A percentile compares a stretch with the other conserved stretches of the same genome.
Conservation (phyloP, 2,329 filamentous ascomycete genomes). For the Chaetomium strumarium region DNA sequence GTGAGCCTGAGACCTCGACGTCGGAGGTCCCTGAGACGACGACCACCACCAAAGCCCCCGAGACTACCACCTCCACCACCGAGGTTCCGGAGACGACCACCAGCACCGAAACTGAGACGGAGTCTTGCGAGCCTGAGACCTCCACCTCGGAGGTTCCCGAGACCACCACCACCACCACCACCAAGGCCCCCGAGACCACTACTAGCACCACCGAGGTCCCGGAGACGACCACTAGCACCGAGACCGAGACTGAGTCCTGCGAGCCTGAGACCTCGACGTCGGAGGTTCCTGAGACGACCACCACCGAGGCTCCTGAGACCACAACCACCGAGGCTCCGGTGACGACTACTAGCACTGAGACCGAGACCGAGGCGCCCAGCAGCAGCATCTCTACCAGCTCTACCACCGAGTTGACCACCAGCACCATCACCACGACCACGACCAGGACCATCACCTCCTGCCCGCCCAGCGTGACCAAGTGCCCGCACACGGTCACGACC, state of each 20-base stretch:
- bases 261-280: conserved; percentile 29
- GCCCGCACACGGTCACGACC: conserved; percentile 21
- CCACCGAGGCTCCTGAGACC: conserved; percentile 6
- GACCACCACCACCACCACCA: no score
- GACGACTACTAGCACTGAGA: neutral
- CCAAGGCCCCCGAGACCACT: conserved; percentile 1
- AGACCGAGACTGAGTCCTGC: conserved; percentile 1
- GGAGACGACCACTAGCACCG: conserved; percentile 2
- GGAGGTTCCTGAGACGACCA: conserved; percentile 4
- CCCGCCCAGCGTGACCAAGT: conserved; percentile 16
- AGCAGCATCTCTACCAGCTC: conserved; percentile 32
- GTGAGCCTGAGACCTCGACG: neutral
- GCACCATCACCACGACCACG: conserved; percentile 19
- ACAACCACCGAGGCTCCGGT: no score
- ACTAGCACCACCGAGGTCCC: conserved; percentile 2
- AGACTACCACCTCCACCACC: conserved; percentile 2
- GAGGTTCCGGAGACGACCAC: conserved; percentile 1
- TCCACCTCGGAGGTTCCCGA: conserved; percentile 1
- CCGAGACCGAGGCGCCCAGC: conserved; percentile 35
- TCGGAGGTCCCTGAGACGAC: neutral
- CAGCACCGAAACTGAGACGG: neutral
- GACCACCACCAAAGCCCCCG: conserved; percentile 4
- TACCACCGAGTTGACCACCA: conserved; percentile 19
- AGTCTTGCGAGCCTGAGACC: no score
- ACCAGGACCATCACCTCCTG: conserved; percentile 22